phyloP scores from a whole-genome alignment of 2,329 filamentous ascomycete genomes.

The Claviceps monticola region DNA sequence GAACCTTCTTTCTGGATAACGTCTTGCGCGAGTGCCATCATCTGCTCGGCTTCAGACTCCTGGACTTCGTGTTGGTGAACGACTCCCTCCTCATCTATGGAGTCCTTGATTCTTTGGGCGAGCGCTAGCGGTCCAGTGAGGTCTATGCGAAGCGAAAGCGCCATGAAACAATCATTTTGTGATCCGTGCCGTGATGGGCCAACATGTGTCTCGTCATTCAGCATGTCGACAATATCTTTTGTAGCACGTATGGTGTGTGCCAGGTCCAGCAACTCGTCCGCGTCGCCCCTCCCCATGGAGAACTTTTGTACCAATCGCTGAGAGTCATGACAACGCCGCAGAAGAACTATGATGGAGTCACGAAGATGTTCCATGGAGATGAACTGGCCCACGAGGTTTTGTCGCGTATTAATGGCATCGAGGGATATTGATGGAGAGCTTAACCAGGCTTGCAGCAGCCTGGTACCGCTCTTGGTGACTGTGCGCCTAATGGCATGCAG shows the following conservation, averaged over 20 bases:
- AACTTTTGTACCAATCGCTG: constrained; percentile 90
- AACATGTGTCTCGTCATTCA: constrained; percentile 17
- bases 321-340: constrained; percentile 70
- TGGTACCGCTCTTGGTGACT: constrained; percentile 79
- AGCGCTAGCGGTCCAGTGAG: constrained; percentile 55
- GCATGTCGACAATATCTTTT: constrained; percentile 44
- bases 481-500: constrained; percentile 82
- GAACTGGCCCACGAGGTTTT: constrained; percentile 71
- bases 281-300: constrained; percentile 76
- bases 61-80: constrained; percentile 64
- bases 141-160: constrained; percentile 43
- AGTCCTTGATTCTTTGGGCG: constrained; percentile 54
- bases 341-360: constrained; percentile 52
- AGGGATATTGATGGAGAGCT: constrained; percentile 83
- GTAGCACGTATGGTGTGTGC: constrained; percentile 70
- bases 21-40: constrained; percentile 60
- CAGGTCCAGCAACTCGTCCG: constrained; percentile 77
- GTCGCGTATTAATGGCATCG: constrained; percentile 59
- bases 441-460: constrained; percentile 74
- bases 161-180: constrained; percentile 23
- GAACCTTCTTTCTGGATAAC: constrained; percentile 54
- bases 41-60: constrained; percentile 54
- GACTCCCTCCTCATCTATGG: constrained; percentile 91
- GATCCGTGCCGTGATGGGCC: constrained; percentile 4
- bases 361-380: constrained; percentile 52